Evolutionary conservation across 495 filamentous ascomycete species (phyloP), one percentile per base, ranked within the genome.

Genomic region (Penicillium nucicola): DNA sequence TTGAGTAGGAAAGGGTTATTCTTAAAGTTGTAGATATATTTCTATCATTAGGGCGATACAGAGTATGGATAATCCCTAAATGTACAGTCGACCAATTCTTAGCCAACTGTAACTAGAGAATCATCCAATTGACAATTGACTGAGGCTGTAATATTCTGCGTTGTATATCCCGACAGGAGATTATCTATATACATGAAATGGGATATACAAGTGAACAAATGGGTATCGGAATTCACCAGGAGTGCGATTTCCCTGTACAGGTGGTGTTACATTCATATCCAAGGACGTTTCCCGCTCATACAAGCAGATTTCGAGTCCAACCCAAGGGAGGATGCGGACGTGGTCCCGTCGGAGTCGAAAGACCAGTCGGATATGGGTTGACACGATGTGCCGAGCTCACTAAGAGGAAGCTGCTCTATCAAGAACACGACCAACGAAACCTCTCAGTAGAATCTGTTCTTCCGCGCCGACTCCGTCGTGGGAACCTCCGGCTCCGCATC

Each of bases 391-490:
- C 25, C 7, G 25, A 8, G 25, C 0, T 28, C 25, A 37, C 10
- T 20, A 31, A 6, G 13, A 35, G 13, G 15, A 6, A 28, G 25
- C 15, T 11, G 1, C 34, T 35, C 23, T 17, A n/a, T n/a, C n/a
- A n/a, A n/a, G 9, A 33, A 22, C 19, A 20, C 15, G 8, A 36
- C 13, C 28, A 35, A 32, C 10, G 25, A 42, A 28, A 15, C 33
- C 35, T 1, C 20, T 59, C 48, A 74, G 43, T 70, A 74, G 44
- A 74, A 74, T 49, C 64, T 67, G 31, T 59, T 9, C 33, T 68
- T 74, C 15, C 58, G 62, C 40, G 49, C 66, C 9, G 64, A 48
- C 20, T 39, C 19, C 8, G 40, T 42, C 41, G 61, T 53, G 20
- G 54, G 40, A 33, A 56, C 45, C 12, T 48, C 48, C 18, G 34